These are phyloP conservation scores for Jaenimonas drosophilae DNA, from an alignment of 208 protist species.

Conservation along the genomic window DNA sequence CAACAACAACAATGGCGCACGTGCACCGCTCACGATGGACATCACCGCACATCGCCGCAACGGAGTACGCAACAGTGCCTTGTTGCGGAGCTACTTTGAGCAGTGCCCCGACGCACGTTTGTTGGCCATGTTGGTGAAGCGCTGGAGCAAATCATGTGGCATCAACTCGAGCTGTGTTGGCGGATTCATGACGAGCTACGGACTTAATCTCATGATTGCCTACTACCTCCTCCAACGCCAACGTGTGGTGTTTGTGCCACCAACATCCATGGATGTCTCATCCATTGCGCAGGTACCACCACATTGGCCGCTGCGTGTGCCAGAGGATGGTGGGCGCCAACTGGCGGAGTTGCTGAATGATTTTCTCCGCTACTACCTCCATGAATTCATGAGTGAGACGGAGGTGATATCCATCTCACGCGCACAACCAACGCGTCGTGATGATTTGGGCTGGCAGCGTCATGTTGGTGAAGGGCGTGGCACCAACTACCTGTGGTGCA, in stretches of 20 bases:
- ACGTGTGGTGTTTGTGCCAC: constrained; percentile 39
- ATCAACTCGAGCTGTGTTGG: constrained; percentile 50
- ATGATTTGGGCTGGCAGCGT: constrained; percentile 69
- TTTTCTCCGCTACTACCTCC: constrained; percentile 66
- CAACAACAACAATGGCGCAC: too few species aligned
- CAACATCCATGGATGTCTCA: constrained; percentile 34
- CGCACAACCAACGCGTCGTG: constrained; percentile 31
- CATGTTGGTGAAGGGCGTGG: constrained; percentile 69
- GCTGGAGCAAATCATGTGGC: constrained; percentile 75
- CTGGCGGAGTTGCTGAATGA: constrained; percentile 61
- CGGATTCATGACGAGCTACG: constrained; percentile 82
- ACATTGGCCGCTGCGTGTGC: constrained; percentile 24
- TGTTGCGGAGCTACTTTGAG: constrained; percentile 63
- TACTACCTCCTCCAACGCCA: constrained; percentile 70
- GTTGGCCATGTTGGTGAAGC: constrained; percentile 73
- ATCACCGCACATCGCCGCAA: constrained; percentile 67
- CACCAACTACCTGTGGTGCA: constrained; percentile 78
- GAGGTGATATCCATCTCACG: constrained; percentile 69
- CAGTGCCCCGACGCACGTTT: constrained; percentile 54
- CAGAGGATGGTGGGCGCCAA: constrained; percentile 12
- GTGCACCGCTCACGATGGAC: constrained; percentile 10
- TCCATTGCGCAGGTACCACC: constrained; percentile 22
- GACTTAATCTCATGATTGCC: constrained; percentile 79
- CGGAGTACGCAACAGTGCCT: constrained; percentile 78
- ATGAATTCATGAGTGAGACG: constrained; percentile 53